phyloP scores from a whole-genome alignment of 2,329 filamentous ascomycete species.

The Fusarium pseudocircinatum region DNA sequence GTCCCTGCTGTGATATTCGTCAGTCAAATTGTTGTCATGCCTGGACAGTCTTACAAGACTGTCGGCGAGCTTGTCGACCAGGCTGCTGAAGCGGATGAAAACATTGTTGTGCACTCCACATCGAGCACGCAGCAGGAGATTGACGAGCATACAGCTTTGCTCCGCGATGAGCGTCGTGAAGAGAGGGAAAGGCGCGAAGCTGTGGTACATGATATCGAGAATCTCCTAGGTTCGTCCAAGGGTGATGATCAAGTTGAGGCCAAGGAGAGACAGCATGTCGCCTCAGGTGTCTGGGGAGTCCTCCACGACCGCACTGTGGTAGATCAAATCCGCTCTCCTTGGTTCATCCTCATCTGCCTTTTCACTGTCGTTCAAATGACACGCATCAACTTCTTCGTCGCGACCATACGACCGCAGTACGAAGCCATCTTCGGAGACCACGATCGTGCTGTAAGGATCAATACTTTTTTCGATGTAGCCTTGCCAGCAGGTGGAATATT shows the following conservation, averaged over 20 bases:
- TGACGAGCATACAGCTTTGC: conserved; percentile 65
- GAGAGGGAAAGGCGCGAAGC: conserved; percentile 68
- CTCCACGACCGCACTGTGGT: conserved; percentile 77
- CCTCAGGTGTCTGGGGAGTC: conserved; percentile 85
- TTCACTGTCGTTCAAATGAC: conserved; percentile 84
- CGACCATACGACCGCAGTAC: conserved; percentile 86
- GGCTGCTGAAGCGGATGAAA: conserved; percentile 63
- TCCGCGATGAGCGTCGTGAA: conserved; percentile 66
- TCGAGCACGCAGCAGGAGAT: conserved; percentile 48
- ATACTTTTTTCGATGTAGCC: conserved; percentile 82
- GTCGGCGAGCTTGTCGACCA: conserved; percentile 83
- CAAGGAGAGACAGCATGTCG: conserved; percentile 75
- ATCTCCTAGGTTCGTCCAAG: conserved; percentile 72
- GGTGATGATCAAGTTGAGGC: conserved; percentile 70
- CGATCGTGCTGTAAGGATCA: conserved; percentile 72
- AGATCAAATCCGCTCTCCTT: conserved; percentile 80
- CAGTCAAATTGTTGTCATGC: conserved; percentile 77
- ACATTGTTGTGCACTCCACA: conserved; percentile 43
- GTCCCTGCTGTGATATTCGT: conserved; percentile 74
- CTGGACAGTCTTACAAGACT: conserved; percentile 81
- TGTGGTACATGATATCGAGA: conserved; percentile 76
- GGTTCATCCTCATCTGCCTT: conserved; percentile 85
- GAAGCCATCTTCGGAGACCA: conserved; percentile 74
- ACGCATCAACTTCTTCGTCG: conserved; percentile 92
- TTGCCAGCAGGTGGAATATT: conserved; percentile 84